Evolutionary conservation across 805 yeast genomes (phyloP), one percentile per base, ranked within the genome.

Genomic region (Sungouiozyma intestinalis): DNA sequence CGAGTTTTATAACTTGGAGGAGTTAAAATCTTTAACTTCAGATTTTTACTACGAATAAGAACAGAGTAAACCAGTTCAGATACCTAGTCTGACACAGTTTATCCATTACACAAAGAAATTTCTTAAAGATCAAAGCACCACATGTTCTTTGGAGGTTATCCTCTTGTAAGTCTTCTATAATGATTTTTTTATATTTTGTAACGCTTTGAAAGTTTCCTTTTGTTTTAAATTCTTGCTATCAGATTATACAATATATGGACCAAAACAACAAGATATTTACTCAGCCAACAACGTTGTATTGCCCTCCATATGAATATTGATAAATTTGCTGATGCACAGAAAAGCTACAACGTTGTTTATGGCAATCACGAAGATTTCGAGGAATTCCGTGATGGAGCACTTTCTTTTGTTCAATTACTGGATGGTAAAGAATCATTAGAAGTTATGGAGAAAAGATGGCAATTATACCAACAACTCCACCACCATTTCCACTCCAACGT

Each of bases 381-480:
- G 14, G 15, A 15, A 2, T 39, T 45, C 2, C 16, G 14, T 3
- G 50, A 48, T 6, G 45, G 52, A 4, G 19, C 48, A 3, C 46
- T 62, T 5, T 76, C 77, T 11, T 70, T 73, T 54, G 61, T 68
- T 6, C 54, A 59, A 37, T 54, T 74, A 5, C 45, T 72, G 33
- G 64, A 65, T 15, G 77, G 76, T 1, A 47, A 59, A 14, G 79
- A 74, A 49, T 62, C 72, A 1, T 42, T 49, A 3, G 60, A 55
- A 1, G 62, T 66, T 41, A 62, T 65, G 18, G 43, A 56, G 16
- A 49, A 60, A 31, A 52, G 79, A 46, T 68, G 72, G 67, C 58
- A 63, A 29, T 47, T 71, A 33, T 74, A 65, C 47, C 50, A 61
- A 32, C 60, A 60, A 39, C 42, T 61, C 19, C 58, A 58, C 39